Conservation (phyloP, 164 flowering plant genomes). For the Aristolochia fimbriata region DNA sequence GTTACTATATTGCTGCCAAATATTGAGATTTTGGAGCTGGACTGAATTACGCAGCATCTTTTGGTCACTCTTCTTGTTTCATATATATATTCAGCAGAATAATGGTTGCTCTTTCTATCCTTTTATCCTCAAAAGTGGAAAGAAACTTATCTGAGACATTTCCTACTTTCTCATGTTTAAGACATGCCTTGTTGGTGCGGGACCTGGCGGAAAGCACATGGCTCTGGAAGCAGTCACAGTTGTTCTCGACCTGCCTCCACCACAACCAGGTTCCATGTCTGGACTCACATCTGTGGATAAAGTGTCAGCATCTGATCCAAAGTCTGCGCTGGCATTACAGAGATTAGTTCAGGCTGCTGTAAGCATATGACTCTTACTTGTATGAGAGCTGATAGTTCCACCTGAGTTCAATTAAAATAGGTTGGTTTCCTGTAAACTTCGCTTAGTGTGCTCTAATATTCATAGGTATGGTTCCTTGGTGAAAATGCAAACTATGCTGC, state of each 20-base stretch:
- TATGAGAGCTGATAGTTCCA: too few relatives aligned
- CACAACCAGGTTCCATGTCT: slow-evolving; percentile 84
- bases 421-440: too few relatives aligned
- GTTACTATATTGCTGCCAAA: too few relatives aligned
- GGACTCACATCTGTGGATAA: slow-evolving; percentile 77
- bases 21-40: too few relatives aligned
- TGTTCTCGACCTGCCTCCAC: slow-evolving; percentile 97
- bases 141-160: too few relatives aligned
- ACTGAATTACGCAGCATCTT: too few relatives aligned
- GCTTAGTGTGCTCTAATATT: neutral
- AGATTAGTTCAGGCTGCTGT: slow-evolving; percentile 98
- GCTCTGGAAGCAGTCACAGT: slow-evolving; percentile 98
- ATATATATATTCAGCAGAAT: too few relatives aligned
- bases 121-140: too few relatives aligned
- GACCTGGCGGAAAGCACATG: slow-evolving; percentile 95
- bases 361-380: slow-evolving; percentile 19
- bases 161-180: slow-evolving; percentile 7
- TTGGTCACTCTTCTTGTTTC: too few relatives aligned
- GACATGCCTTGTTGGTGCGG: slow-evolving; percentile 99
- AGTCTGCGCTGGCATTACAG: slow-evolving; percentile 92
- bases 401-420: too few relatives aligned
- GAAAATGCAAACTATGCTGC: slow-evolving; percentile 99
- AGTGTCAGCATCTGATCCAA: slow-evolving; percentile 96
- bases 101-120: too few relatives aligned
- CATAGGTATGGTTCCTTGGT: slow-evolving; percentile 98